Evolutionary conservation across 345 rosid genomes (phyloP).

Genomic region (Brassica carinata): DNA sequence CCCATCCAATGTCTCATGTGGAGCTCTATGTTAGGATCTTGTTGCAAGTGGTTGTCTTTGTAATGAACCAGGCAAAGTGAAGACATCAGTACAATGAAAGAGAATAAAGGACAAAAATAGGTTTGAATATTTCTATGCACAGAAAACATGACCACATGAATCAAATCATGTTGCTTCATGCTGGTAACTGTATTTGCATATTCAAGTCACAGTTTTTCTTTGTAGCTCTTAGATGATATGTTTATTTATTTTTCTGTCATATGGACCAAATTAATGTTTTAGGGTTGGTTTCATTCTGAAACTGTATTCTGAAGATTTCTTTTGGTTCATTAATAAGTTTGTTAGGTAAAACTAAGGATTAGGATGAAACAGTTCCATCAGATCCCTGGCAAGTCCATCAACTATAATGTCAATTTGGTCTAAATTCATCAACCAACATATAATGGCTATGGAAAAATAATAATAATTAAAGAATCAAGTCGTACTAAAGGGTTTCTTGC

Average conservation of each 20-base stretch:
- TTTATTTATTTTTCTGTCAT: not conserved
- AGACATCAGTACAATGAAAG: not conserved
- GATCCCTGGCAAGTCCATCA: slow-evolving; percentile 25
- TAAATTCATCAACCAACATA: slow-evolving; percentile 24
- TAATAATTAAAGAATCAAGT: slow-evolving; percentile 7
- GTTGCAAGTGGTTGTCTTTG: not conserved
- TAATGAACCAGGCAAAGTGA: not conserved
- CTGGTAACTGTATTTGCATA: not conserved
- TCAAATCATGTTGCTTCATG: not conserved
- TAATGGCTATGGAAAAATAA: slow-evolving; percentile 1
- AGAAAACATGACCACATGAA: not conserved
- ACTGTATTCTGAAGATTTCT: not conserved
- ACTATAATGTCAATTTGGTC: not conserved
- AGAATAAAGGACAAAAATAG: not conserved
- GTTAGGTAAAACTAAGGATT: slow-evolving; percentile 4
- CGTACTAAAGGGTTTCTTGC: slow-evolving; percentile 4
- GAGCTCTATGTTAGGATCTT: not conserved
- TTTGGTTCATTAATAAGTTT: slow-evolving; percentile 15
- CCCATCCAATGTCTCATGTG: not conserved
- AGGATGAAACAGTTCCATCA: slow-evolving; percentile 20
- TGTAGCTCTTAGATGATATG: not conserved
- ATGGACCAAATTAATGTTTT: not conserved
- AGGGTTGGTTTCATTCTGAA: slow-evolving; percentile 1
- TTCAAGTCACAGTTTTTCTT: too few species aligned
- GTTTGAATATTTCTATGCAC: not conserved